Percentiles rank a stretch among this genome's conserved stretches.
Conservation (phyloP, 1,284 basidiomycete species). For the Malassezia arunalokei region DNA sequence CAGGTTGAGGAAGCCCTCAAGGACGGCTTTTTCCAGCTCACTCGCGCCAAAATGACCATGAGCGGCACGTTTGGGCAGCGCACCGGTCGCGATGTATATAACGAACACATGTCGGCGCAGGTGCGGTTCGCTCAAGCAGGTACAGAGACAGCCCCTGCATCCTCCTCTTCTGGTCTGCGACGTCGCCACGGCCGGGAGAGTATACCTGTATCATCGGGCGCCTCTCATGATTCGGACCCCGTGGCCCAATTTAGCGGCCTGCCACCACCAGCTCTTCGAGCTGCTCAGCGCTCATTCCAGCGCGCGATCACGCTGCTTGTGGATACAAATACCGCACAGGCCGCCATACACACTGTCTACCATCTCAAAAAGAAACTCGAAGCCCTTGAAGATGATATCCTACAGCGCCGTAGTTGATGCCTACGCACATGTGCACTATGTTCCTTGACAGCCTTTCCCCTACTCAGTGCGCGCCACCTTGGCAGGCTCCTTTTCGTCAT, state of each 20-base stretch:
- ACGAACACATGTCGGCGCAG: conserved; percentile 17
- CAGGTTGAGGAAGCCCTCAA: conserved; percentile 4
- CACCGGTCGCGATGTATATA: conserved; percentile 22
- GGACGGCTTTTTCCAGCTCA: conserved; percentile 20
- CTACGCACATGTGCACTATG: neutral
- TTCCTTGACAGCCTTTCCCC: neutral
- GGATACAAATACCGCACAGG: neutral
- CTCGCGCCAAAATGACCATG: conserved; percentile 26
- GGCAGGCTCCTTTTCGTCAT: neutral
- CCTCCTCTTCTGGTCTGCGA: neutral
- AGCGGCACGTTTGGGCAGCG: conserved; percentile 15
- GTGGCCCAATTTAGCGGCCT: conserved; percentile 24
- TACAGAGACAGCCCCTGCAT: no score
- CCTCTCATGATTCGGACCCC: conserved; percentile 5
- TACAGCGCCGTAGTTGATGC: neutral
- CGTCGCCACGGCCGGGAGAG: neutral
- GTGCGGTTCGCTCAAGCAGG: neutral
- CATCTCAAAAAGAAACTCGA: neutral
- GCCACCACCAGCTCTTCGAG: conserved; percentile 17
- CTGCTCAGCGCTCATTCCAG: conserved; percentile 20
- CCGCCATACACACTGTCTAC: neutral
- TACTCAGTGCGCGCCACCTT: conserved; percentile 8
- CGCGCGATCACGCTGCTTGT: neutral
- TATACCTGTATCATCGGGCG: neutral
- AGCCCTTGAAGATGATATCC: conserved; percentile 1